These are phyloP conservation scores for Davidsoniella neocaledoniae DNA, from an alignment of 2,329 filamentous ascomycete genomes.

Conservation along the genomic window DNA sequence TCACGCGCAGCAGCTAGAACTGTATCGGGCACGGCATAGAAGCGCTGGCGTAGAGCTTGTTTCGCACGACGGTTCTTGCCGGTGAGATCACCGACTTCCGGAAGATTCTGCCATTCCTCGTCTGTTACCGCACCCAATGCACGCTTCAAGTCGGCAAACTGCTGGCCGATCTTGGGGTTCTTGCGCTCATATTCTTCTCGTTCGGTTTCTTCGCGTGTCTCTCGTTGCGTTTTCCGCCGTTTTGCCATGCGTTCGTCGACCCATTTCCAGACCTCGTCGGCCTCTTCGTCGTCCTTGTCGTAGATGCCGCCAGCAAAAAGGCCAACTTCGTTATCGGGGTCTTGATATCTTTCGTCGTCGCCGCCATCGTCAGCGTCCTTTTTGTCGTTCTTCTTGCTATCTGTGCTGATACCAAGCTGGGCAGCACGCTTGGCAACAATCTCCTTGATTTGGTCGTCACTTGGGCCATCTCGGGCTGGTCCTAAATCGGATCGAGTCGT, in stretches of 20 bases:
- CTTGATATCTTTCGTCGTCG: constrained; percentile 70
- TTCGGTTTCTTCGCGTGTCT: constrained; percentile 84
- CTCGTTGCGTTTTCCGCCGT: constrained; percentile 74
- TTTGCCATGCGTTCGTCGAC: constrained; percentile 96
- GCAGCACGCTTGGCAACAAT: constrained; percentile 87
- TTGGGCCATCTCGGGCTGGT: constrained; percentile 85
- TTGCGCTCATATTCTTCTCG: constrained; percentile 89
- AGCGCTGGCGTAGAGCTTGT: constrained; percentile 65
- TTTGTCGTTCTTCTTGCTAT: constrained; percentile 51
- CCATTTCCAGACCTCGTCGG: constrained; percentile 85
- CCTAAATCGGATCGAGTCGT: constrained; percentile 94
- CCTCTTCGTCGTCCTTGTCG: constrained; percentile 95
- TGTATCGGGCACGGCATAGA: constrained; percentile 94
- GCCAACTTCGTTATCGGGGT: constrained; percentile 93
- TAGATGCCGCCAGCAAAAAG: constrained; percentile 91
- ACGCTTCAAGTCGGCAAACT: constrained; percentile 91
- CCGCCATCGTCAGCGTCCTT: constrained; percentile 52
- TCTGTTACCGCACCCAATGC: constrained; percentile 76
- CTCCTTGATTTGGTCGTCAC: constrained; percentile 96
- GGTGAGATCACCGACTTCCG: constrained; percentile 91
- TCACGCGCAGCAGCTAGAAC: constrained; percentile 78
- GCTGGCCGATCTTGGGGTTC: constrained; percentile 95
- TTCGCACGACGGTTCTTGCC: constrained; percentile 80
- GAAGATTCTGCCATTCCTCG: constrained; percentile 90
- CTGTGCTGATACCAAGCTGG: constrained; percentile 53